Conservation (phyloP, 1,284 basidiomycete genomes). For the Heliocybe sulcata region DNA sequence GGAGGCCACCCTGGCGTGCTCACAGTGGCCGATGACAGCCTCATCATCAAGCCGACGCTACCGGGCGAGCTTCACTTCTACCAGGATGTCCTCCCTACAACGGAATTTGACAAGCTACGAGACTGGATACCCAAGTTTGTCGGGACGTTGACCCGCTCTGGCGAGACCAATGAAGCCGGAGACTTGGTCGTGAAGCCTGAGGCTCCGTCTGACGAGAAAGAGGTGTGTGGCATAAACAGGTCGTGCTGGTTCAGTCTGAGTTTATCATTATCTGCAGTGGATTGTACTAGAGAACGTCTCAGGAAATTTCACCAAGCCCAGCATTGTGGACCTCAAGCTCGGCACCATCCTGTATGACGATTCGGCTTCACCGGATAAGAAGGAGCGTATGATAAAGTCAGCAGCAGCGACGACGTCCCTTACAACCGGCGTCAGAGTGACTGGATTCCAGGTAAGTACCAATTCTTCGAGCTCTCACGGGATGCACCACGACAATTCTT, state of each 20-base stretch:
- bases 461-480: not conserved
- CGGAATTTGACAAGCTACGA: conserved; percentile 35
- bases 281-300: conserved; percentile 86
- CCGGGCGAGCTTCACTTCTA: conserved; percentile 80
- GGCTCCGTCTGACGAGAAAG: conserved; percentile 15
- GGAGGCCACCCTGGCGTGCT: conserved; percentile 83
- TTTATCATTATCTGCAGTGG: conserved; percentile 37
- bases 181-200: conserved; percentile 11
- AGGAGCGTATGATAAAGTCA: conserved; percentile 67
- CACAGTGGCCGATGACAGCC: conserved; percentile 65
- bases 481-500: not conserved
- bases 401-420: conserved; percentile 69
- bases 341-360: conserved; percentile 81
- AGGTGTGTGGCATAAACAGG: conserved; percentile 11
- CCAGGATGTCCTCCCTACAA: conserved; percentile 42
- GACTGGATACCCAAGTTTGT: conserved; percentile 67
- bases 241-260: conserved; percentile 10
- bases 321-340: conserved; percentile 88
- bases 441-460: conserved; percentile 77
- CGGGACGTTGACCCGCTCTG: conserved; percentile 69
- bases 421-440: conserved; percentile 75
- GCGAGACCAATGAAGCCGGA: conserved; percentile 34
- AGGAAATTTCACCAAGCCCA: conserved; percentile 69
- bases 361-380: conserved; percentile 69
- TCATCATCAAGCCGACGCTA: conserved; percentile 82